Evolutionary conservation across 495 filamentous ascomycete genomes (phyloP), one percentile per base, ranked within the genome.

Genomic region (Penicillium salamii): DNA sequence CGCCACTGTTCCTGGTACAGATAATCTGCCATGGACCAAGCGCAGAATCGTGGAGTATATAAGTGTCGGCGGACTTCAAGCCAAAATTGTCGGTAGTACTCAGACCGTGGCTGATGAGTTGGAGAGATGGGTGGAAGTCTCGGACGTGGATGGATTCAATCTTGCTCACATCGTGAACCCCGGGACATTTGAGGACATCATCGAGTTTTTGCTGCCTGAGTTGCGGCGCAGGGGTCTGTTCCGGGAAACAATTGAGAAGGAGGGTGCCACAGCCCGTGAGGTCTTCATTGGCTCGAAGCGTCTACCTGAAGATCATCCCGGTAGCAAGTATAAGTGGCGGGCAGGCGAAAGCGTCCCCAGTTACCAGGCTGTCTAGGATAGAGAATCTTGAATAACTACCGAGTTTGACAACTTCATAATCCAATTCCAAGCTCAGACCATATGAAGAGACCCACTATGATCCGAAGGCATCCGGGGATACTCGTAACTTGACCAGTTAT

Each of bases 171-270:
- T 72, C 7, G 69, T 73, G 19, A 76, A 76, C 47, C 82, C 80
- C 0, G 72, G 74, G 19, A 75, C 76, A 0, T 84, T 84, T 61
- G 67, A 75, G 33, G 80, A 82, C 53, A 70, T 82, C 13, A 70
- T 77, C 43, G 74, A 81, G 49, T 65, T 77, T 31, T 58, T 83
- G 19, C 33, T 81, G 13, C 79, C 79, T 3, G 80, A 81, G 57
- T 57, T 84, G 38, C 54, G 68, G 42, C 66, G 57, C 34, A 60
- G 79, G 35, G 78, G 77, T 0, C 46, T 78, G 5, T 77, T 80
- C 57, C 77, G 75, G 66, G 67, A 76, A 17, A 70, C 77, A 36
- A 74, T 79, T 35, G 67, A 53, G 13, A 68, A 75, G 1, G 69
- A 69, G 6, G 73, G 72, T 11, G 77, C 75, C 13, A 77, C 78